Percentiles rank a stretch among this genome's conserved stretches.
phyloP scores from a whole-genome alignment of 179 eudicot species.

The Monotropa hypopitys region DNA sequence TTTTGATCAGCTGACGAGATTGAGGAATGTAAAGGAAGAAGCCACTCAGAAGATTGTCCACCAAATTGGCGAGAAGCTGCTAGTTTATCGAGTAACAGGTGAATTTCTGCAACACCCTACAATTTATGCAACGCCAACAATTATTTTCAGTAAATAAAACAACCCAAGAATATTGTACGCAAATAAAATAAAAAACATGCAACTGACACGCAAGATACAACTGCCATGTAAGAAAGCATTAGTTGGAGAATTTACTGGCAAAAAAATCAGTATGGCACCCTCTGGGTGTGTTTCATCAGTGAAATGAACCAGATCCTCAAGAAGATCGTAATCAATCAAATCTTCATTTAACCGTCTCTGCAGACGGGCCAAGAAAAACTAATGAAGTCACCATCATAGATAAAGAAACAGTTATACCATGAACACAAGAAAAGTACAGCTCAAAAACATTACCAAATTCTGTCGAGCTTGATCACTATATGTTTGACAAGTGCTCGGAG shows the following conservation, averaged over 20 bases:
- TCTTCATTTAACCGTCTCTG: slow-evolving; percentile 89
- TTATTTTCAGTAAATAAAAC: background rate
- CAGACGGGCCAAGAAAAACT: slow-evolving; percentile 4
- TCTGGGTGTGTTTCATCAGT: slow-evolving; percentile 73
- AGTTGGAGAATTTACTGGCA: slow-evolving; percentile 50
- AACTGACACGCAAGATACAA: background rate
- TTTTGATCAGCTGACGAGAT: slow-evolving; percentile 78
- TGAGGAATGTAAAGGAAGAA: slow-evolving; percentile 87
- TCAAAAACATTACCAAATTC: slow-evolving; percentile 49
- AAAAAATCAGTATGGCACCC: slow-evolving; percentile 84
- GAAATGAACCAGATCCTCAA: slow-evolving; percentile 81
- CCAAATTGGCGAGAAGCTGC: slow-evolving; percentile 73
- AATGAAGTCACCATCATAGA: background rate
- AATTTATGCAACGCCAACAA: slow-evolving; percentile 6
- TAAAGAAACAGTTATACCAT: slow-evolving; percentile 5
- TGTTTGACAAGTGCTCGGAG: slow-evolving; percentile 43
- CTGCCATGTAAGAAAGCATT: background rate
- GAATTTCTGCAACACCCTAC: slow-evolving; percentile 85
- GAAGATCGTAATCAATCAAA: slow-evolving; percentile 89
- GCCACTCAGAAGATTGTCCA: slow-evolving; percentile 77
- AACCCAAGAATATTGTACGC: background rate
- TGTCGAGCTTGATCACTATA: slow-evolving; percentile 69
- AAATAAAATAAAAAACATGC: background rate
- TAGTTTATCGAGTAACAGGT: slow-evolving; percentile 57
- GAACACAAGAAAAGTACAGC: slow-evolving; percentile 6